Percentiles rank a stretch among this genome's conserved stretches.
Evolutionary conservation across 169 alveolate species (phyloP).

Genomic region (Cryptosporidium felis): DNA sequence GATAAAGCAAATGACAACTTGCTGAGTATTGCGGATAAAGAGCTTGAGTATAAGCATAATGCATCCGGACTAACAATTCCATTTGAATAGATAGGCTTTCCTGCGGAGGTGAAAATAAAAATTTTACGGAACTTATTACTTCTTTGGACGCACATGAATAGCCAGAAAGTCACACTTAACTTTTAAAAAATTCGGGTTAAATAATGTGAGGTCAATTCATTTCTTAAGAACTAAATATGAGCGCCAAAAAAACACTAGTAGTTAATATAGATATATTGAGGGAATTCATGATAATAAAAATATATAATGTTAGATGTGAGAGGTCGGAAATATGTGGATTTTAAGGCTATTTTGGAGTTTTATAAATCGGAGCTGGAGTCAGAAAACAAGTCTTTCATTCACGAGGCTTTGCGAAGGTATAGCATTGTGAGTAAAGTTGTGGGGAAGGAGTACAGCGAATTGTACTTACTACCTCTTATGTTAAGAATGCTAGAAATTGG

Average conservation of each 20-base stretch:
- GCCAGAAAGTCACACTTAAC: no score
- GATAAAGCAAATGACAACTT: constrained; percentile 35
- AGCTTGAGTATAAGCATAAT: constrained; percentile 16
- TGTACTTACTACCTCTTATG: constrained; percentile 35
- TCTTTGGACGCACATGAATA: no score
- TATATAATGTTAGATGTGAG: constrained; percentile 30
- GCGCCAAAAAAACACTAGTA: no score
- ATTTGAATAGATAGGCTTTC: constrained; percentile 62
- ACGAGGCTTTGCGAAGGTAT: constrained; percentile 60
- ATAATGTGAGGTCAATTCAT: no score
- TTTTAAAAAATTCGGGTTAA: no score
- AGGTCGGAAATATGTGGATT: constrained; percentile 17
- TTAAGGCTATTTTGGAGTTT: constrained; percentile 48
- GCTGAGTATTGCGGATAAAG: constrained; percentile 24
- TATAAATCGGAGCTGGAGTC: constrained; percentile 64
- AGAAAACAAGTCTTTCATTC: constrained; percentile 24
- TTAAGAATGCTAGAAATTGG: constrained; percentile 28
- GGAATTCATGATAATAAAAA: background rate
- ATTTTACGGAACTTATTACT: background rate
- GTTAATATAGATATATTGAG: no score
- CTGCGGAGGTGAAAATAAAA: constrained; percentile 53
- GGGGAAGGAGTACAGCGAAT: constrained; percentile 41
- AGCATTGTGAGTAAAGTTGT: constrained; percentile 67
- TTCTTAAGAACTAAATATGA: no score
- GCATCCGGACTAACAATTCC: background rate